phyloP scores from a whole-genome alignment of 257 asterid genomes.

The Echium plantagineum region DNA sequence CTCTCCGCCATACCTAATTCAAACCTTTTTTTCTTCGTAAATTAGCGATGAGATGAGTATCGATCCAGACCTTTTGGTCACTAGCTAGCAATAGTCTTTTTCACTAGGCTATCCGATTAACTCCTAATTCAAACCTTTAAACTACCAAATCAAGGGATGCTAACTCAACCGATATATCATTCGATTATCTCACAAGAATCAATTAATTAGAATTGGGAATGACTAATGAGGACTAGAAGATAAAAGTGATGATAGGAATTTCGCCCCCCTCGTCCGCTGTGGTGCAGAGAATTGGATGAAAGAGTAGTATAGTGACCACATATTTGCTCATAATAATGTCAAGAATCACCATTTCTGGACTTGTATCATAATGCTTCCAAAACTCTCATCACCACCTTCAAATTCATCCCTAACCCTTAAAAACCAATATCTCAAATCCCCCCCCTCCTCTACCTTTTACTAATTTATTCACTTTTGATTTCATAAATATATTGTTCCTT shows the following conservation, averaged over 20 bases:
- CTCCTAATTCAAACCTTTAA: too few species aligned
- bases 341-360: neutral
- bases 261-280: constrained; percentile 23
- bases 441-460: neutral
- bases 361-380: neutral
- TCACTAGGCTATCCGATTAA: too few species aligned
- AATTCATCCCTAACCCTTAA: neutral
- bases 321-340: neutral
- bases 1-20: too few species aligned
- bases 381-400: neutral
- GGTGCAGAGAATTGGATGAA: neutral
- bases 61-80: too few species aligned
- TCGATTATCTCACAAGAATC: too few species aligned
- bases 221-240: neutral
- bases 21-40: too few species aligned
- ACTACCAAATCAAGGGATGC: too few species aligned
- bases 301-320: neutral
- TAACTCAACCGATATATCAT: too few species aligned
- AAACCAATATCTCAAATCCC: neutral
- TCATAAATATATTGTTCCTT: neutral
- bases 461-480: neutral
- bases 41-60: too few species aligned
- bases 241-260: constrained; percentile 3
- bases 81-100: too few species aligned
- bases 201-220: too few species aligned